phyloP scores from a whole-genome alignment of 257 asterid species.

The Ilex asprella region DNA sequence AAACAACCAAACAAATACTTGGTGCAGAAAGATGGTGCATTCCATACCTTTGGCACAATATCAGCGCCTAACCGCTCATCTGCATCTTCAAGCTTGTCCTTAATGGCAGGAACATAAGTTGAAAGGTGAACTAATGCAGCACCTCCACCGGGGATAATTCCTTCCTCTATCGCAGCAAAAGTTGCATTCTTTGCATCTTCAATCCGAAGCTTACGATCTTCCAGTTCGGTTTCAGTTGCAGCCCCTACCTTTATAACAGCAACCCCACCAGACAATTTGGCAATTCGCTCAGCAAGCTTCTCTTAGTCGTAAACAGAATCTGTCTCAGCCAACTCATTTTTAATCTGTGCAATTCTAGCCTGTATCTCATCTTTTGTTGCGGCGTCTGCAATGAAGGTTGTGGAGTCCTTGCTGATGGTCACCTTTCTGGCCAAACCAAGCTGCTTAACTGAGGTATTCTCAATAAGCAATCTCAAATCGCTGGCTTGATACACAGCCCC shows the following conservation, averaged over 20 bases:
- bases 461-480: conserved; percentile 63
- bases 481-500: conserved; percentile 1
- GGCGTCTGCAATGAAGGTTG: conserved; percentile 91
- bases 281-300: conserved; percentile 94
- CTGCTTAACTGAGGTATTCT: conserved; percentile 69
- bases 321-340: not conserved
- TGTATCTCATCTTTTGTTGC: conserved; percentile 16
- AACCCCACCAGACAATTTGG: conserved; percentile 94
- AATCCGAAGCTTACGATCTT: conserved; percentile 86
- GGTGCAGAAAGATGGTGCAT: no score
- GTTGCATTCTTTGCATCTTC: conserved; percentile 99
- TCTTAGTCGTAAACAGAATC: conserved; percentile 15
- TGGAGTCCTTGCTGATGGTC: conserved; percentile 69
- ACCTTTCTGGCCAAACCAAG: conserved; percentile 87
- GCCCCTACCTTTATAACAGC: conserved; percentile 98
- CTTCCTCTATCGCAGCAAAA: conserved; percentile 99
- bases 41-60: conserved; percentile 75
- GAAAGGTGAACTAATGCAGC: conserved; percentile 94
- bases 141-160: conserved; percentile 98
- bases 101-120: conserved; percentile 66
- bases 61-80: conserved; percentile 63
- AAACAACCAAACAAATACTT: no score
- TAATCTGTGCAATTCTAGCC: conserved; percentile 1
- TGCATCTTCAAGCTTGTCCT: conserved; percentile 70
- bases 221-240: conserved; percentile 94